phyloP scores from a whole-genome alignment of 2,329 filamentous ascomycete species.

The Coleophoma cylindrospora region DNA sequence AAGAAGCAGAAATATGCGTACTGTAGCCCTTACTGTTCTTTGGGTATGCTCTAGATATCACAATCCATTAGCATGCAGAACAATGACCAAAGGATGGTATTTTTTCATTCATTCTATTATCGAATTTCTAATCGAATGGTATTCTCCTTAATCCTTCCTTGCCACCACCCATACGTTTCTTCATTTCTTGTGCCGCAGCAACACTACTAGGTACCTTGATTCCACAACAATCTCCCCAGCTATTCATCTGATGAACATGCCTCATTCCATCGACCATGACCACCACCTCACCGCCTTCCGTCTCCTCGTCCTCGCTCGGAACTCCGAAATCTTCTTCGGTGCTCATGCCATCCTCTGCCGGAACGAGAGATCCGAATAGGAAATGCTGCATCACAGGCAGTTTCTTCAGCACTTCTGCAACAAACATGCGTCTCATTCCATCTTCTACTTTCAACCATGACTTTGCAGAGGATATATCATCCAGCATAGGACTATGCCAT shows the following conservation, averaged over 20 bases:
- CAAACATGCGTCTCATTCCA: conserved; percentile 96
- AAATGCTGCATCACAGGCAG: conserved; percentile 99
- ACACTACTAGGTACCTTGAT: conserved; percentile 95
- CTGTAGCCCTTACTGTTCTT: too few relatives aligned
- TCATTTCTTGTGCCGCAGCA: conserved; percentile 83
- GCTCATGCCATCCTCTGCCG: conserved; percentile 78
- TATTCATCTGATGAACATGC: conserved; percentile 65
- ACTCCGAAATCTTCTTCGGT: conserved; percentile 48
- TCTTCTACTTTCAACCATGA: conserved; percentile 89
- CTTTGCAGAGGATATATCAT: conserved; percentile 89
- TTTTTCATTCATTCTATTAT: too few relatives aligned
- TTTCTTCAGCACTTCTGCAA: conserved; percentile 87
- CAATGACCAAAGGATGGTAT: too few relatives aligned
- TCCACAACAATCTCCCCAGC: conserved; percentile 95
- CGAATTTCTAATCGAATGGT: conserved; percentile 63
- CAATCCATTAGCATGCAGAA: too few relatives aligned
- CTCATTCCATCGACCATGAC: conserved; percentile 61
- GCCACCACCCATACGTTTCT: conserved; percentile 62
- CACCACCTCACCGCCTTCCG: conserved; percentile 51
- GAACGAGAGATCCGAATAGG: conserved; percentile 80
- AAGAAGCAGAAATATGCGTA: too few relatives aligned
- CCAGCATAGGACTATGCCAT: conserved; percentile 98
- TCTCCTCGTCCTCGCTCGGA: conserved; percentile 42
- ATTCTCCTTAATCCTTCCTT: conserved; percentile 63
- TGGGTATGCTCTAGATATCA: too few relatives aligned